Base-by-base conservation (phyloP, 2,329 filamentous ascomycete species). In the Pseudomassariella vexata region DNA sequence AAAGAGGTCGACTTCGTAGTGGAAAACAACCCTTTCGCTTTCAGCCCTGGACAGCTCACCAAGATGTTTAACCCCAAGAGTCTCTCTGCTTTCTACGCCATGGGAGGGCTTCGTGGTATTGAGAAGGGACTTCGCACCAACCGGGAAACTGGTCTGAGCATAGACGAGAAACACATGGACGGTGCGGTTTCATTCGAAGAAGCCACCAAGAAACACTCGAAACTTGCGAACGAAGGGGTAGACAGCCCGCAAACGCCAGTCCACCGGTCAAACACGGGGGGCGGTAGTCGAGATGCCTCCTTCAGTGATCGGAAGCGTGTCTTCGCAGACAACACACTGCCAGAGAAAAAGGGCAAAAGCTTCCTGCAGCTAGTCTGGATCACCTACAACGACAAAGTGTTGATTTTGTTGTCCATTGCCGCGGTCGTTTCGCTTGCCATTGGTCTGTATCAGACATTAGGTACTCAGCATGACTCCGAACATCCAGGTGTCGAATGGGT, bases 31-130 rank as follows among this genome's bases (percentile, higher is more conserved):
- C 82, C 82, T 1, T 95, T 95, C 50, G 88, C 86, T 11, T 95
- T 87, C 53, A 77, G 79, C 2, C 84, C 84, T 3, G 88, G 89
- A 10, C 81, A 94, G 50, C 68, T 95, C 41, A 82, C 79, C 48
- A 95, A 94, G 58, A 73, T 95, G 62, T 77, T 90, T 40, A 92
- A 94, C 52, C 89, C 89, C 4, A 95, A 95, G 64, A 94, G 79
- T 39, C 61, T 94, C 36, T 68, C 81, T 9, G 88, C 88, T 1
- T 94, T 90, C 46, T 84, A 82, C 49, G 80, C 80, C 10, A 56
- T 95, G 5, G 88, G 89, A 29, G 89, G 89, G 16, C 57, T 94
- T 11, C 60, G 60, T 12, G 89, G 89, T 1, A 58, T 95, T 29
- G 87, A 90, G 57, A 83, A 78, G 50, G 89, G 88, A 8, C 63